These are phyloP conservation scores for Diaporthe sp. DNA, from an alignment of 2,329 filamentous ascomycete genomes.

Conservation along the genomic window DNA sequence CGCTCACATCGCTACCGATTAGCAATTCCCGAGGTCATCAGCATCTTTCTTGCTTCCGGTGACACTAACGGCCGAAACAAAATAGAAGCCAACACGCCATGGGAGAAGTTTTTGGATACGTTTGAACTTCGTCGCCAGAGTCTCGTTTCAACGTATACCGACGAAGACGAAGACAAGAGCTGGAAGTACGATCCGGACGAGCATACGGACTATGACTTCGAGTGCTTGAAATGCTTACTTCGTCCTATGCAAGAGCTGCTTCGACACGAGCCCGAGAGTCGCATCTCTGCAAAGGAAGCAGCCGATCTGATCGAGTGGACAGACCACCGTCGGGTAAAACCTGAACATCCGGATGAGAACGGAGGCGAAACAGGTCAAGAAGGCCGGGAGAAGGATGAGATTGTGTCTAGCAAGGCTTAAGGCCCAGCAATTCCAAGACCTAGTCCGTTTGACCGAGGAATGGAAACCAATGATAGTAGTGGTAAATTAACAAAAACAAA, in stretches of 20 bases:
- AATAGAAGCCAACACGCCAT: background rate
- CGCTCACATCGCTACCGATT: background rate
- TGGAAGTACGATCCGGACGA: conserved; percentile 6
- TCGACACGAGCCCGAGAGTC: background rate
- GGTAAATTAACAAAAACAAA: background rate
- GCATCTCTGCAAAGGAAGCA: background rate
- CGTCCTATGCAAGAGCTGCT: conserved; percentile 6
- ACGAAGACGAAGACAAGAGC: background rate
- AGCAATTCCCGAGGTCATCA: background rate
- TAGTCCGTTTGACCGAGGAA: background rate
- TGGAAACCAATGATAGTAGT: background rate
- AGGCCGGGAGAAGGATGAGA: background rate
- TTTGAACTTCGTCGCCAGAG: background rate
- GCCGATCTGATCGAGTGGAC: background rate
- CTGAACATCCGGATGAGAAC: too few species aligned
- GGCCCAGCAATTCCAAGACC: background rate
- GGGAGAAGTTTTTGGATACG: background rate
- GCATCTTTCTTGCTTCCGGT: background rate
- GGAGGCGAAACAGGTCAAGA: too few species aligned
- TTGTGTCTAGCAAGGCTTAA: background rate
- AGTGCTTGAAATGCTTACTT: background rate
- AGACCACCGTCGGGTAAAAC: background rate
- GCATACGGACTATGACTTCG: background rate
- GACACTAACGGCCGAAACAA: background rate
- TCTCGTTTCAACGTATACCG: background rate